phyloP scores from a whole-genome alignment of 2,329 filamentous ascomycete species.

The Cadophora gregata region DNA sequence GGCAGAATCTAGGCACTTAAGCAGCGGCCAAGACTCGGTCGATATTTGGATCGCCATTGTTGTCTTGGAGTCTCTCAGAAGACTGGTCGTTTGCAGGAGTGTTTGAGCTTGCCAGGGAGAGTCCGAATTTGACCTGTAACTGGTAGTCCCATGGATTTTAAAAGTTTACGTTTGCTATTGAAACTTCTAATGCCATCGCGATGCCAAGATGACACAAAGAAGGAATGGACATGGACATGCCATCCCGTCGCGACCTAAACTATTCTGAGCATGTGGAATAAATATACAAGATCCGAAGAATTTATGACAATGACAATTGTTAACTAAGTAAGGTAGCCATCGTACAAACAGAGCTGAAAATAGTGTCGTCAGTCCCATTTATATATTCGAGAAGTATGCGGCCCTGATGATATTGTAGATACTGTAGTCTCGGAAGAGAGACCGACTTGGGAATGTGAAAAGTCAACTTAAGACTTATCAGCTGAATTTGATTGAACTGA shows the following conservation, averaged over 20 bases:
- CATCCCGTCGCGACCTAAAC: not conserved
- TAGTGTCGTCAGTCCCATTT: not conserved
- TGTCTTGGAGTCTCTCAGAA: not conserved
- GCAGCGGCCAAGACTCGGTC: not conserved
- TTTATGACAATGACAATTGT: not conserved
- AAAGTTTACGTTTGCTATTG: not conserved
- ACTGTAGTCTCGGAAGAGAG: not conserved
- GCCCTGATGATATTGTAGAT: not conserved
- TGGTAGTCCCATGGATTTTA: not conserved
- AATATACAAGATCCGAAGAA: not conserved
- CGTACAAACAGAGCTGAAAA: not conserved
- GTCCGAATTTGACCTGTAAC: not conserved
- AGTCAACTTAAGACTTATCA: constrained; percentile 9
- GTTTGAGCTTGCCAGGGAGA: not conserved
- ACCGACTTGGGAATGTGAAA: not conserved
- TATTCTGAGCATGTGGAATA: constrained; percentile 11
- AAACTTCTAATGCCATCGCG: constrained; percentile 3
- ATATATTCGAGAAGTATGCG: not conserved
- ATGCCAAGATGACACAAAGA: constrained; percentile 11
- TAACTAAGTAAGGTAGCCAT: not conserved
- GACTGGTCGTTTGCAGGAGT: not conserved
- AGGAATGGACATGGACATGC: not conserved
- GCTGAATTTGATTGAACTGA: no score
- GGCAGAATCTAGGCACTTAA: not conserved
- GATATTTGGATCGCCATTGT: not conserved